These are phyloP conservation scores for Russula abietina DNA, from an alignment of 768 basidiomycete genomes.

Conservation along the genomic window DNA sequence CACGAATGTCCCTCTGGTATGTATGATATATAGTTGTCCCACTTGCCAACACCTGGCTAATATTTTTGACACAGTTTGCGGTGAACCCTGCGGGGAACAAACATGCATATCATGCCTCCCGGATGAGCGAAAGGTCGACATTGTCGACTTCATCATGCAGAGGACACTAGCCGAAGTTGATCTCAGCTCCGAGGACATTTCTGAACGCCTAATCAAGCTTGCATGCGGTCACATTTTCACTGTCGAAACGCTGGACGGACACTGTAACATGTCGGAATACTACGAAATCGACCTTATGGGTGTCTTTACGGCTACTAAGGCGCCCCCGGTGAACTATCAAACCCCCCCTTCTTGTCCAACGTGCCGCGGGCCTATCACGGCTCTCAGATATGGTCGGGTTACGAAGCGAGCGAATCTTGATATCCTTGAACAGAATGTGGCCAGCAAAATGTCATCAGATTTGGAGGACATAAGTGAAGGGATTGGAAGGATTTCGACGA, in stretches of 20 bases:
- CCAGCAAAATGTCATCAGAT: constrained; percentile 29
- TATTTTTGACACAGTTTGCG: constrained; percentile 31
- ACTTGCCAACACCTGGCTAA: not conserved
- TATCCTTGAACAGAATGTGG: constrained; percentile 36
- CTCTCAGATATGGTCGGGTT: constrained; percentile 34
- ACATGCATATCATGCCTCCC: constrained; percentile 32
- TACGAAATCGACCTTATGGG: constrained; percentile 30
- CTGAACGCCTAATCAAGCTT: constrained; percentile 29
- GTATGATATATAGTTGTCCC: constrained; percentile 10
- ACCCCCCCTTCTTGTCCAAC: constrained; percentile 33
- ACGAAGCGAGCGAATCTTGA: constrained; percentile 36
- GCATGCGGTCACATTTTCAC: constrained; percentile 39
- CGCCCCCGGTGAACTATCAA: constrained; percentile 31
- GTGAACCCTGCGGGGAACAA: constrained; percentile 35
- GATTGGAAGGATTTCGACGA: constrained; percentile 19
- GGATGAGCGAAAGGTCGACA: constrained; percentile 25
- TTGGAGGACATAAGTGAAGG: constrained; percentile 21
- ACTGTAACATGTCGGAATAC: constrained; percentile 30
- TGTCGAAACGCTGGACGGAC: constrained; percentile 37
- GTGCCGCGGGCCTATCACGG: constrained; percentile 33
- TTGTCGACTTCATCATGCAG: constrained; percentile 37
- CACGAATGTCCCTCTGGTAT: constrained; percentile 37
- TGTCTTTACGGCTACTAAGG: constrained; percentile 25
- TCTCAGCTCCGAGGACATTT: constrained; percentile 28
- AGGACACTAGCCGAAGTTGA: constrained; percentile 29